Conservation (phyloP, 495 filamentous ascomycete genomes). For the Daldinia decipiens region DNA sequence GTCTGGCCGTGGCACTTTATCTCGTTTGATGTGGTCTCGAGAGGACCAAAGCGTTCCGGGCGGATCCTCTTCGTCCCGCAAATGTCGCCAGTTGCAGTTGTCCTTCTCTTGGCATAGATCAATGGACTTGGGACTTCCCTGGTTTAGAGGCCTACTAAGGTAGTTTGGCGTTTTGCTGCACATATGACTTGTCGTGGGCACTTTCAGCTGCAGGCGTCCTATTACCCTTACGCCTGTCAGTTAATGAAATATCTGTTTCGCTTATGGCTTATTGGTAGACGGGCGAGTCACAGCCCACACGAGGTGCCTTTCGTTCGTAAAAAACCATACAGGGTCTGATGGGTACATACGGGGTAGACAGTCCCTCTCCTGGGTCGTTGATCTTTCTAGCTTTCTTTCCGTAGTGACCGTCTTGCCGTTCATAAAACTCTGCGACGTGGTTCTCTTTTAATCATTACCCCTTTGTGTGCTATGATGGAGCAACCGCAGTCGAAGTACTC, state of each 20-base stretch:
- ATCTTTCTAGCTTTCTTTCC: not conserved
- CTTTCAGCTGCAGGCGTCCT: not conserved
- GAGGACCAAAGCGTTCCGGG: not conserved
- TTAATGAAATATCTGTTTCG: not conserved
- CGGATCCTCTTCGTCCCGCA: not conserved
- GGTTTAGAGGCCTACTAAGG: not conserved
- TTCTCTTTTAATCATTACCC: not conserved
- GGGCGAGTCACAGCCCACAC: too few relatives aligned
- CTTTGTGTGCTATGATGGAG: constrained; percentile 25
- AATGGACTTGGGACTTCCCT: not conserved
- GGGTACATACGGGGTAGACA: too few relatives aligned
- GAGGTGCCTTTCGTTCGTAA: too few relatives aligned
- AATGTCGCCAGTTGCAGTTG: not conserved
- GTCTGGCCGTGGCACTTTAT: not conserved
- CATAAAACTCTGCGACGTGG: not conserved
- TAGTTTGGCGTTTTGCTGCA: not conserved
- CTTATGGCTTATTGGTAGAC: not conserved
- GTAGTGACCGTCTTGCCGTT: not conserved
- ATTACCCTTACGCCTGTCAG: not conserved
- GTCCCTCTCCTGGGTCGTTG: not conserved
- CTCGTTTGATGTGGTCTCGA: not conserved
- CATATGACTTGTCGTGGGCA: not conserved
- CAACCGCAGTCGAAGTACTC: constrained; percentile 41
- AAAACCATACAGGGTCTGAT: too few relatives aligned
- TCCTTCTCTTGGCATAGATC: not conserved